Percentiles rank a stretch among this genome's conserved stretches.
Evolutionary conservation across 1,139 yeast genomes (phyloP).

Genomic region (Hyphopichia buzzinii): DNA sequence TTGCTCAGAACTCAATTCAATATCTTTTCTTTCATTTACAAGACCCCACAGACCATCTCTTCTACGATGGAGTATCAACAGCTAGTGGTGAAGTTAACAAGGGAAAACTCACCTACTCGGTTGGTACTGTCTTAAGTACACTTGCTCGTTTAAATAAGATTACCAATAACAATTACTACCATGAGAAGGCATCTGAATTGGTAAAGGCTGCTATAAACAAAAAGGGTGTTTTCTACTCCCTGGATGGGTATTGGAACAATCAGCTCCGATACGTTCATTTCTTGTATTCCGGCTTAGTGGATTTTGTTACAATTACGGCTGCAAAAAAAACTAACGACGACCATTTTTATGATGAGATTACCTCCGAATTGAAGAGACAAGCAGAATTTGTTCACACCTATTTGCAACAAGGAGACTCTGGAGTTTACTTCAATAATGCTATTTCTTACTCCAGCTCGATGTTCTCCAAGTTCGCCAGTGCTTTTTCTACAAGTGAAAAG

Average conservation of each 20-base stretch:
- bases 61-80: slow-evolving; percentile 22
- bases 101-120: slow-evolving; percentile 27
- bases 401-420: slow-evolving; percentile 12
- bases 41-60: slow-evolving; percentile 23
- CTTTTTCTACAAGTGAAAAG: slow-evolving; percentile 2
- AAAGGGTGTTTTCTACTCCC: slow-evolving; percentile 10
- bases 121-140: slow-evolving; percentile 24
- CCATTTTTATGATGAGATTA: slow-evolving; percentile 1
- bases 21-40: slow-evolving; percentile 22
- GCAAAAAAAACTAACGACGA: background rate
- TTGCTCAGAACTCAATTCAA: slow-evolving; percentile 21
- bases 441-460: slow-evolving; percentile 7
- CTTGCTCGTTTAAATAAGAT: slow-evolving; percentile 15
- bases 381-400: slow-evolving; percentile 12
- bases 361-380: slow-evolving; percentile 13
- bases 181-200: slow-evolving; percentile 8
- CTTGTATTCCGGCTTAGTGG: slow-evolving; percentile 11
- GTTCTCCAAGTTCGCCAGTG: slow-evolving; percentile 7
- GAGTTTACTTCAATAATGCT: slow-evolving; percentile 7
- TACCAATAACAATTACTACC: slow-evolving; percentile 7
- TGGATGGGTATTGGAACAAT: slow-evolving; percentile 12
- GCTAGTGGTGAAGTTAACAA: slow-evolving; percentile 14
- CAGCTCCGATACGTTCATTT: slow-evolving; percentile 10
- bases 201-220: slow-evolving; percentile 8
- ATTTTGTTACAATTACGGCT: slow-evolving; percentile 6